These are phyloP conservation scores for Silybum marianum DNA, from an alignment of 129 eudicot genomes.

Conservation along the genomic window DNA sequence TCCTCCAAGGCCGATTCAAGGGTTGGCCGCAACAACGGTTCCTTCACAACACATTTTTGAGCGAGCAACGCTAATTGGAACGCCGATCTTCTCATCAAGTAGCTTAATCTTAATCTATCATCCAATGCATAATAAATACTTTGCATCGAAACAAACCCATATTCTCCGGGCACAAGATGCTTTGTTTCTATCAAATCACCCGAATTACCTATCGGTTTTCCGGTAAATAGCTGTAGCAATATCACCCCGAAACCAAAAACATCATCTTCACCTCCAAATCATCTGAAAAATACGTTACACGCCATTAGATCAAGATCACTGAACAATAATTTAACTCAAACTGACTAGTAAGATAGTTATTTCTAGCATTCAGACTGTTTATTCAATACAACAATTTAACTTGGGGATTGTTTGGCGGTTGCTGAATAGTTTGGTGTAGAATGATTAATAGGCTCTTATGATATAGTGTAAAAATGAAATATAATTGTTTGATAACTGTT, in stretches of 20 bases:
- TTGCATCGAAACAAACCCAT: not conserved
- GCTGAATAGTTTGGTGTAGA: no score
- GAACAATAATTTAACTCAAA: not conserved
- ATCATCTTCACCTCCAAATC: not conserved
- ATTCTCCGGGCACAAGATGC: conserved; percentile 21
- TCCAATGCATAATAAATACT: conserved; percentile 7
- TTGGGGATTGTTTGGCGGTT: no score
- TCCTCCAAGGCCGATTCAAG: conserved; percentile 29
- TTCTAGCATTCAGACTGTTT: not conserved
- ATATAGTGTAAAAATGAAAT: no score
- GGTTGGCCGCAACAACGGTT: conserved; percentile 11
- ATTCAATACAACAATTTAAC: not conserved
- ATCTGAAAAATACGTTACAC: not conserved
- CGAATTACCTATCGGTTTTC: not conserved
- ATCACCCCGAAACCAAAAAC: not conserved
- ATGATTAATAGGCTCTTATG: no score
- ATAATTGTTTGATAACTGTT: no score
- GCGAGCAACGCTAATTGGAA: conserved; percentile 19
- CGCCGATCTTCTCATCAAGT: not conserved
- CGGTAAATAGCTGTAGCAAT: not conserved
- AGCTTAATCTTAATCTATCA: conserved; percentile 1
- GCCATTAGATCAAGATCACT: not conserved
- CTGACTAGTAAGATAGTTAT: no score
- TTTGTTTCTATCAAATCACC: not conserved
- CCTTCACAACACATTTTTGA: conserved; percentile 23